phyloP scores from a whole-genome alignment of 441 rosid genomes.

The Euphorbia corollata region DNA sequence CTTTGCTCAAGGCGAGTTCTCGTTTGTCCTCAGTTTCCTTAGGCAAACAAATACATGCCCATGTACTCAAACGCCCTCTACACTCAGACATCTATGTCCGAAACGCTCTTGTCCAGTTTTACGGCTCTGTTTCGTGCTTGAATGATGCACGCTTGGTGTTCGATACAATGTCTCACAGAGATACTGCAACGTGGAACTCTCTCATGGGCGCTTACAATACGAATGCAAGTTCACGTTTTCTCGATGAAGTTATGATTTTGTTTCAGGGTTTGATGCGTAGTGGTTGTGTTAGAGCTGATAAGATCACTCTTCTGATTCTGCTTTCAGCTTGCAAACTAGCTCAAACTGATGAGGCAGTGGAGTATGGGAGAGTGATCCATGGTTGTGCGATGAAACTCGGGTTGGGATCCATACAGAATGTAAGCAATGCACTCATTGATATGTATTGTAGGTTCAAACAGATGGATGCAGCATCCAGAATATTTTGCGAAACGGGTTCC shows the following conservation, averaged over 20 bases:
- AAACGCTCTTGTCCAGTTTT: constrained; percentile 20
- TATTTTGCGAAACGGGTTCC: constrained; percentile 18
- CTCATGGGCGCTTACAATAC: constrained; percentile 18
- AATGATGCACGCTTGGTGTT: constrained; percentile 12
- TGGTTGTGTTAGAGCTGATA: constrained; percentile 18
- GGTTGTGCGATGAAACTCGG: constrained; percentile 24
- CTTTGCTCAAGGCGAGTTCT: constrained; percentile 24
- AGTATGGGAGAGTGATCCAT: constrained; percentile 23
- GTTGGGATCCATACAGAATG: constrained; percentile 11
- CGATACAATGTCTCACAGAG: constrained; percentile 24
- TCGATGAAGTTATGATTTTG: constrained; percentile 16
- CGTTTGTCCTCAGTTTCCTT: constrained; percentile 5
- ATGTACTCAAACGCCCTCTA: constrained; percentile 17
- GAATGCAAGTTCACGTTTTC: neutral
- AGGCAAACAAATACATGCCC: constrained; percentile 23
- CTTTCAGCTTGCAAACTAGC: constrained; percentile 23
- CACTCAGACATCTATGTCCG: constrained; percentile 19
- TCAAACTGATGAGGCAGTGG: constrained; percentile 1
- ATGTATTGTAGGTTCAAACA: constrained; percentile 25
- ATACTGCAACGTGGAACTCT: constrained; percentile 25
- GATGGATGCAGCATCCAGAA: constrained; percentile 17
- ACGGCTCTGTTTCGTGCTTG: neutral
- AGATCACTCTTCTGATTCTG: constrained; percentile 23
- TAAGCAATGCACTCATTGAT: constrained; percentile 27
- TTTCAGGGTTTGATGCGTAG: constrained; percentile 16